Evolutionary conservation across 169 alveolate genomes (phyloP).

Genomic region (Eimeria acervulina): DNA sequence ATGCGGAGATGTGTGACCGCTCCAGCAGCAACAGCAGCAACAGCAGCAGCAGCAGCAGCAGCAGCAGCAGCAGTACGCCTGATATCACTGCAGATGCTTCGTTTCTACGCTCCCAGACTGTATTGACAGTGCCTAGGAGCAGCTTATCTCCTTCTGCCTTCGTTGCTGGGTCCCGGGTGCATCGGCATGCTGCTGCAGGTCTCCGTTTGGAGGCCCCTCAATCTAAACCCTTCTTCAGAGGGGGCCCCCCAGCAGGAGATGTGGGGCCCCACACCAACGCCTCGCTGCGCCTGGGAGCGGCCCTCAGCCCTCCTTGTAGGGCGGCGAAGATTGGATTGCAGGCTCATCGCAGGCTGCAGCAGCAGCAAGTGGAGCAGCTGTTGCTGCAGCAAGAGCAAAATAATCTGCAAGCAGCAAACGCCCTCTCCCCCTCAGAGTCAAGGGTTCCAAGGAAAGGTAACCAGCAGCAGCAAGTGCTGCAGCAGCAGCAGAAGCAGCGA

Average conservation of each 20-base stretch:
- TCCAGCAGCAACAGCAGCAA: background rate
- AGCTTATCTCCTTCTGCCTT: background rate
- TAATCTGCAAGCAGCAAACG: background rate
- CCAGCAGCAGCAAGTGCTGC: background rate
- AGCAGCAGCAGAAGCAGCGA: background rate
- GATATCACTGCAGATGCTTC: background rate
- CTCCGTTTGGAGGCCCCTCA: too few relatives aligned
- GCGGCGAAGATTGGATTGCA: too few relatives aligned
- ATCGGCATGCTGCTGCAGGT: too few relatives aligned
- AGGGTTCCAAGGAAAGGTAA: background rate
- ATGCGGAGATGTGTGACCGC: background rate
- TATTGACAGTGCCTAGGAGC: background rate
- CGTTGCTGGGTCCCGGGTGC: too few relatives aligned
- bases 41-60: background rate
- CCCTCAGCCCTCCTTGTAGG: too few relatives aligned
- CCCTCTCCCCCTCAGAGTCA: background rate
- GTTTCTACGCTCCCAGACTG: background rate
- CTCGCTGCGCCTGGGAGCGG: too few relatives aligned
- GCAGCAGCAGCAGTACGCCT: too few relatives aligned
- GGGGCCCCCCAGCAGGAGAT: too few relatives aligned
- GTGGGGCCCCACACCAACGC: too few relatives aligned
- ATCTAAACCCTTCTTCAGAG: too few relatives aligned
- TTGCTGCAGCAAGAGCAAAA: background rate
- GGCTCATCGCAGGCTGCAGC: background rate
- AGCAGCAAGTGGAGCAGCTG: background rate